Evolutionary conservation across 371 early-diverging fungal species (phyloP), one percentile per base, ranked within the genome.

Genomic region (Mucor saturninus): DNA sequence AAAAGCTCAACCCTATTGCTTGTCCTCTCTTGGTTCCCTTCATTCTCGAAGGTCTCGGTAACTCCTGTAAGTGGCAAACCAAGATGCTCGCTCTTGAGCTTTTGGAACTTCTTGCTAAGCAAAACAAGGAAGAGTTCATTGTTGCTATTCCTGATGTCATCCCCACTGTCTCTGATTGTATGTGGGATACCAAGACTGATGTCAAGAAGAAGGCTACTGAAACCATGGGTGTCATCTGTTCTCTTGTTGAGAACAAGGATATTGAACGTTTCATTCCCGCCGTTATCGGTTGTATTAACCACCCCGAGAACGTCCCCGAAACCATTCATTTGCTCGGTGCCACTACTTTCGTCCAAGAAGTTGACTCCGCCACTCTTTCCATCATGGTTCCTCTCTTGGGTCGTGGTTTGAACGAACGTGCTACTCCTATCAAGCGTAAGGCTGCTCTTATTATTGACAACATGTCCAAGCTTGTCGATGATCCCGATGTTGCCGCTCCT

Each of bases 361-460:
- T 92, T 70, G 90, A 92, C 62, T 82, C 86, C 49, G 90, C 91
- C 46, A 89, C 93, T 28, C 84, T 93, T 15, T 89, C 92, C 73
- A 88, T 93, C 74, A 89, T 93, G 88, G 83, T 84, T 61, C 93
- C 93, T 49, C 81, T 92, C n/a, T 76, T 93, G 55, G 74, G 75
- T 61, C 89, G 91, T 81, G 92, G 91, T 86, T 79, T 93, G 55
- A 71, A 78, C 26, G 89, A 86, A 62, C 77, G 87, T 54, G 70
- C 74, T 42, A 86, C 86, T 43, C 67, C 87, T 63, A 85, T 88
- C 67, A 82, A 90, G 71, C 93, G 93, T 81, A 89, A 91, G 77
- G 79, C 91, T 63, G 88, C 92, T 61, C 86, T 92, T 69, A 91
- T 93, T 63, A 89, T 93, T 52, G 90, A 91, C 73, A 93, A 93